These are phyloP conservation scores for Albatrellus sp. DNA, from an alignment of 1,284 basidiomycete genomes.

Conservation along the genomic window DNA sequence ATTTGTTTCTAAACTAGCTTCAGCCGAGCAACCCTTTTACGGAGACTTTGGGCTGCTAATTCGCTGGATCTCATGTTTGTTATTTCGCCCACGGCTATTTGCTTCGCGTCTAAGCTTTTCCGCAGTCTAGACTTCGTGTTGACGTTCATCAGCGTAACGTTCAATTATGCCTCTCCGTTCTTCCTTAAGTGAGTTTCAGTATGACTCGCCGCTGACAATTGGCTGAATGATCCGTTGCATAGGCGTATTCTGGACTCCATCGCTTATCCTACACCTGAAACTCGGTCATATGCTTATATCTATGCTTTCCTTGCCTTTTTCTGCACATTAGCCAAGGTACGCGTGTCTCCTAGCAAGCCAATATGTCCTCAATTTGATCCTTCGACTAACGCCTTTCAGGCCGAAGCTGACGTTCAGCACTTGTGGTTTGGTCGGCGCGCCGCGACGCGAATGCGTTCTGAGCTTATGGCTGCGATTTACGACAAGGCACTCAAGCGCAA, in stretches of 20 bases:
- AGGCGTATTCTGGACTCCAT: conserved; percentile 43
- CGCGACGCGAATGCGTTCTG: conserved; percentile 52
- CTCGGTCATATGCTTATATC: conserved; percentile 52
- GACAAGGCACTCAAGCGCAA: conserved; percentile 81
- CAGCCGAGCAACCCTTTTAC: conserved; percentile 38
- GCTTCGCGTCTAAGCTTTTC: background rate
- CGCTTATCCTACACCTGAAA: conserved; percentile 27
- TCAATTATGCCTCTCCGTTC: conserved; percentile 61
- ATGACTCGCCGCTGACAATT: too few species aligned
- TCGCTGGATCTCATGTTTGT: conserved; percentile 52
- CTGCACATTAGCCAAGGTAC: conserved; percentile 40
- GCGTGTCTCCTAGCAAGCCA: background rate
- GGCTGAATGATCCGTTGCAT: background rate
- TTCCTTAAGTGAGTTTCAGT: conserved; percentile 28
- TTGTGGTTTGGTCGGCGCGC: conserved; percentile 72
- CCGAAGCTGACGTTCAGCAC: conserved; percentile 64
- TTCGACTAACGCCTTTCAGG: conserved; percentile 17
- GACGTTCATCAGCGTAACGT: conserved; percentile 49
- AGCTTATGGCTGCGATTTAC: conserved; percentile 77
- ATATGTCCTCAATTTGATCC: conserved; percentile 6
- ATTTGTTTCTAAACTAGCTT: background rate
- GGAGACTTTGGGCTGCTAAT: conserved; percentile 55
- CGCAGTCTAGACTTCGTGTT: conserved; percentile 44
- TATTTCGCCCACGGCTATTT: conserved; percentile 8
- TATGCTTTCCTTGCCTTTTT: conserved; percentile 59